Evolutionary conservation across 202 grass and related monocot species (phyloP), one percentile per base, ranked within the genome.

Genomic region (Schoenoplectus tabernaemontani): DNA sequence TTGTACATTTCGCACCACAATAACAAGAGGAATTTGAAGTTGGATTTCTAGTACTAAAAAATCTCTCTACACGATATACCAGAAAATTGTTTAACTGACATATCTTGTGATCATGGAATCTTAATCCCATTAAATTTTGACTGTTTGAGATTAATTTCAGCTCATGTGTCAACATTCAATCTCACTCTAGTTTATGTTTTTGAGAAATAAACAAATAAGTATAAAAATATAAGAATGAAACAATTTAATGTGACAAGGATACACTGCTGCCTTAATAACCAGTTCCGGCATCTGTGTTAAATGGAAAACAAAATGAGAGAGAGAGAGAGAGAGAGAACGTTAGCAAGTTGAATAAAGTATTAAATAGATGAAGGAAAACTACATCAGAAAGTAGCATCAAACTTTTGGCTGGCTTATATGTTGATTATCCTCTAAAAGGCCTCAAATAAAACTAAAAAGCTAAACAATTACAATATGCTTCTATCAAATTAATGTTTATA

Each of bases 251-350:
- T 44, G 30, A 38, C 54, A 86, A 94, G 91, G 91, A 98, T 98
- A 98, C 95, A 84, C 83, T 74, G 89, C 95, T 62, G 78, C 91
- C 80, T 83, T 95, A 17, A 95, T 88, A 83, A 98, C 82, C 76
- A 89, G 91, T 89, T 95, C 91, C 33, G 69, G 42, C 82, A 94
- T 94, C 95, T 98, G 89, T 83, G 84, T 16, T 77, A 63, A 67
- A 87, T 24, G 50, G 33, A 36, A 17, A 77, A 63, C n/a, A n/a
- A n/a, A n/a, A n/a, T n/a, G n/a, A n/a, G n/a, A n/a, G n/a, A n/a
- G n/a, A n/a, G n/a, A n/a, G n/a, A n/a, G 17, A 70, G 61, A 76
- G 37, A 46, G 20, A 32, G 54, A 33, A 62, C 34, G 57, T 17
- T 46, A 83, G 71, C 32, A 69, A 78, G 34, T 65, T 44, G 67